Evolutionary conservation across 2,329 filamentous ascomycete species (phyloP).

Genomic region (Penicillium aurantiogriseum): DNA sequence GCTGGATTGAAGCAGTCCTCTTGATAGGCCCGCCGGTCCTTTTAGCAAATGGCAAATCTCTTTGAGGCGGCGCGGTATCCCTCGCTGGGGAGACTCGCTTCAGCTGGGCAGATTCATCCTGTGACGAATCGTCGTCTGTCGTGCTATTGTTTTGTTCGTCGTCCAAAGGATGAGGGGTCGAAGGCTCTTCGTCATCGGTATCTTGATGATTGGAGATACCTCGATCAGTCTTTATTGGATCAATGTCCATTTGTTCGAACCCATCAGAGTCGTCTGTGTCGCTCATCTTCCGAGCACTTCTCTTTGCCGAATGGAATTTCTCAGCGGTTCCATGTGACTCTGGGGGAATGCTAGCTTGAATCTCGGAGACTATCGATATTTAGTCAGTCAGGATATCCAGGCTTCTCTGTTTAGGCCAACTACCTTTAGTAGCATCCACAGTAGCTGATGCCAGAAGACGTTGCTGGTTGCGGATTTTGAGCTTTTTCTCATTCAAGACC

Average conservation of each 20-base stretch:
- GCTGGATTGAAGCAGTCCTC: constrained; percentile 3
- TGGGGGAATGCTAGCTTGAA: constrained; percentile 20
- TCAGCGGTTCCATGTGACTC: constrained; percentile 13
- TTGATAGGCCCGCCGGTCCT: constrained; percentile 10
- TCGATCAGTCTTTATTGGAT: constrained; percentile 18
- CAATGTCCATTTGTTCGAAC: constrained; percentile 41
- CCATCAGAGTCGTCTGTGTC: constrained; percentile 33
- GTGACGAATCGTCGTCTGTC: constrained; percentile 30
- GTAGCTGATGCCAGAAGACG: constrained; percentile 54
- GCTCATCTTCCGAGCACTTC: constrained; percentile 22
- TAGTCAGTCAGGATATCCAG: not conserved
- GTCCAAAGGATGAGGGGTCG: constrained; percentile 36
- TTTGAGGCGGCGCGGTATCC: constrained; percentile 33
- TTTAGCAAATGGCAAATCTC: constrained; percentile 44
- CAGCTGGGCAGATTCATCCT: not conserved
- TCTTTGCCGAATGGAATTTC: constrained; percentile 27
- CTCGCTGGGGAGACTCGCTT: not conserved
- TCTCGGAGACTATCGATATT: constrained; percentile 26
- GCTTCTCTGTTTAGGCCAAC: not conserved
- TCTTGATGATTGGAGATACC: constrained; percentile 19
- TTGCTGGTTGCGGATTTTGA: constrained; percentile 63
- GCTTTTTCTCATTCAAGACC: constrained; percentile 62
- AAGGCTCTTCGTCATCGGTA: constrained; percentile 27
- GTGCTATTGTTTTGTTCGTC: constrained; percentile 33
- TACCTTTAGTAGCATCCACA: constrained; percentile 41